Evolutionary conservation across 2,329 filamentous ascomycete genomes (phyloP).

Genomic region (Curvularia eragrostidis): DNA sequence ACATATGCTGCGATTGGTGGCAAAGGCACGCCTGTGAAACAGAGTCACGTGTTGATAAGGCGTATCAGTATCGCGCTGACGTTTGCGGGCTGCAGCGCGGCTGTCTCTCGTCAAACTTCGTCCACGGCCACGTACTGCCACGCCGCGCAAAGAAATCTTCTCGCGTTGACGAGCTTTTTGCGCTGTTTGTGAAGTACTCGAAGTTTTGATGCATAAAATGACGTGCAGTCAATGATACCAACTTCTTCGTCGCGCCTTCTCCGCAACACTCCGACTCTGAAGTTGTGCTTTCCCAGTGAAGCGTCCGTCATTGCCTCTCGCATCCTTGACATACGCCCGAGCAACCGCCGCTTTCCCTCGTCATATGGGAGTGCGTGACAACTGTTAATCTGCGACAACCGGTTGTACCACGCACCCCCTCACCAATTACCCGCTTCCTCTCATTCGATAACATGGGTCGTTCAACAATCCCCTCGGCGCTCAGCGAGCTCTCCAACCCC

Average conservation of each 20-base stretch:
- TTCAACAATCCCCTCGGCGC: slow-evolving; percentile 44
- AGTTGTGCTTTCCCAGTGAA: slow-evolving; percentile 4
- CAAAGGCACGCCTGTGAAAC: not conserved
- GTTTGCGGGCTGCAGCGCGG: slow-evolving; percentile 13
- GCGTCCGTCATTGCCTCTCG: slow-evolving; percentile 8
- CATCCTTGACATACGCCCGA: slow-evolving; percentile 11
- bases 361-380: slow-evolving; percentile 14
- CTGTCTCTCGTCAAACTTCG: slow-evolving; percentile 11
- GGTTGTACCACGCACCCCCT: slow-evolving; percentile 16
- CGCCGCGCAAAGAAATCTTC: not conserved
- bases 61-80: slow-evolving; percentile 15
- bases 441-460: slow-evolving; percentile 41
- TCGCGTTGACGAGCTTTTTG: not conserved
- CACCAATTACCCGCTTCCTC: slow-evolving; percentile 13
- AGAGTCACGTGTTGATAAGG: slow-evolving; percentile 25
- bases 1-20: not conserved
- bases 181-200: not conserved
- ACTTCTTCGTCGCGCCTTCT: slow-evolving; percentile 20
- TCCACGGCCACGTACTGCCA: slow-evolving; percentile 5
- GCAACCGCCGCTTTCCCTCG: slow-evolving; percentile 8
- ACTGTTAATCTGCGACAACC: slow-evolving; percentile 14
- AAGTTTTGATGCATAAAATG: slow-evolving; percentile 4
- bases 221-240: slow-evolving; percentile 10
- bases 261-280: slow-evolving; percentile 18
- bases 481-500: slow-evolving; percentile 50